Conservation (phyloP, 441 rosid genomes). For the Erodium trifolium region DNA sequence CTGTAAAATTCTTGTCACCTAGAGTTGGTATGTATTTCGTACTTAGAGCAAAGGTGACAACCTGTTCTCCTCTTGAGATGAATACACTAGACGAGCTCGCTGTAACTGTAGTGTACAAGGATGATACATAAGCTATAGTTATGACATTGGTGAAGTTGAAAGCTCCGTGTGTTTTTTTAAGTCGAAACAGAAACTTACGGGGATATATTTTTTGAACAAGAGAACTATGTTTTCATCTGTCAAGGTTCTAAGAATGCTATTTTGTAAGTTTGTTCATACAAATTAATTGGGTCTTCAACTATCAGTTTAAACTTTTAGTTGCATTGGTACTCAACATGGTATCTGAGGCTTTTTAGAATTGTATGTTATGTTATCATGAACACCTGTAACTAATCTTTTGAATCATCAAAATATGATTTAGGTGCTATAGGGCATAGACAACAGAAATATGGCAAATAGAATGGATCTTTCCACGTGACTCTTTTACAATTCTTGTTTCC, state of each 20-base stretch:
- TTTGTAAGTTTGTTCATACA: no score
- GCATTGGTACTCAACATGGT: not conserved
- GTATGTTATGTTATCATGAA: not conserved
- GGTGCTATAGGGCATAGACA: not conserved
- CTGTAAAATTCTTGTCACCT: constrained; percentile 1
- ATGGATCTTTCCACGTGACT: not conserved
- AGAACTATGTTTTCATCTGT: not conserved
- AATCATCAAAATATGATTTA: not conserved
- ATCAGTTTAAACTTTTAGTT: not conserved
- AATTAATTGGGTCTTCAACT: no score
- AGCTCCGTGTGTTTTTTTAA: not conserved
- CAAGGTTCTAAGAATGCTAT: not conserved
- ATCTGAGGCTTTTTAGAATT: not conserved
- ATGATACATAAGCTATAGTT: not conserved
- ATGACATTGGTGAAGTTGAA: not conserved
- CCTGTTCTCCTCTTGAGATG: not conserved
- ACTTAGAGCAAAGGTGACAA: not conserved
- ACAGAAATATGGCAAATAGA: not conserved
- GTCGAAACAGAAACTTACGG: not conserved
- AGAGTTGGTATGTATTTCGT: not conserved
- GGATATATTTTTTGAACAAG: not conserved
- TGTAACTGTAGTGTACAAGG: not conserved
- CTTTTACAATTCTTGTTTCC: not conserved
- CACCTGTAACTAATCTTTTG: not conserved
- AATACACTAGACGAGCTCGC: not conserved